Conservation (phyloP, 306 rosid species). For the Ziziphus jujuba region DNA sequence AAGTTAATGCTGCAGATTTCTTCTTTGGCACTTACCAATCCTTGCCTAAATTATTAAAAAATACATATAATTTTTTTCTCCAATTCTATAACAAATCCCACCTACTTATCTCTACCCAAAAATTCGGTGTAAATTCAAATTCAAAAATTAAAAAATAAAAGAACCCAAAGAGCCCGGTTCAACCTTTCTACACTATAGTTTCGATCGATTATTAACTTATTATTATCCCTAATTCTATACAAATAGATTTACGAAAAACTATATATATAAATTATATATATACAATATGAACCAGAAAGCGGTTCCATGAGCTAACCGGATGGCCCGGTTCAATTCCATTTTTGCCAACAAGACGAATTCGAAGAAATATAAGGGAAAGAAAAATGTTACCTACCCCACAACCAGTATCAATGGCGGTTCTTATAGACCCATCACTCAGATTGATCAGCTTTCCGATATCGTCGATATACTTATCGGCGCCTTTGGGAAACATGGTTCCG, state of each 20-base stretch:
- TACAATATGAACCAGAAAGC: too few species aligned
- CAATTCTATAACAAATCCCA: neutral
- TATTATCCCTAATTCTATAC: too few species aligned
- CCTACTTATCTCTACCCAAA: neutral
- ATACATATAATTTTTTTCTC: neutral
- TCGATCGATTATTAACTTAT: too few species aligned
- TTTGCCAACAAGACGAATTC: neutral
- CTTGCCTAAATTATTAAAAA: too few species aligned
- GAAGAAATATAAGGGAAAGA: neutral
- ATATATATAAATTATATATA: too few species aligned
- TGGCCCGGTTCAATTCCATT: too few species aligned
- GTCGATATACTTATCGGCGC: constrained; percentile 78
- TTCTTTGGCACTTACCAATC: too few species aligned
- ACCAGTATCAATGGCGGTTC: constrained; percentile 97
- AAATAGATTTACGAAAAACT: too few species aligned
- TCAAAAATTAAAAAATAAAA: neutral
- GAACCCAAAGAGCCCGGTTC: neutral
- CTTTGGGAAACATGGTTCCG: constrained; percentile 93
- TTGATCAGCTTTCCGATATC: constrained; percentile 70
- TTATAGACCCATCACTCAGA: constrained; percentile 63
- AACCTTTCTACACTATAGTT: neutral
- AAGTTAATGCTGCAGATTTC: neutral
- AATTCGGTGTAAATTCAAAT: too few species aligned
- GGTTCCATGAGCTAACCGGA: too few species aligned
- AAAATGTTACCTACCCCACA: constrained; percentile 73